Evolutionary conservation across 2,329 filamentous ascomycete species (phyloP).

Genomic region (Thielaviopsis ethacetica): DNA sequence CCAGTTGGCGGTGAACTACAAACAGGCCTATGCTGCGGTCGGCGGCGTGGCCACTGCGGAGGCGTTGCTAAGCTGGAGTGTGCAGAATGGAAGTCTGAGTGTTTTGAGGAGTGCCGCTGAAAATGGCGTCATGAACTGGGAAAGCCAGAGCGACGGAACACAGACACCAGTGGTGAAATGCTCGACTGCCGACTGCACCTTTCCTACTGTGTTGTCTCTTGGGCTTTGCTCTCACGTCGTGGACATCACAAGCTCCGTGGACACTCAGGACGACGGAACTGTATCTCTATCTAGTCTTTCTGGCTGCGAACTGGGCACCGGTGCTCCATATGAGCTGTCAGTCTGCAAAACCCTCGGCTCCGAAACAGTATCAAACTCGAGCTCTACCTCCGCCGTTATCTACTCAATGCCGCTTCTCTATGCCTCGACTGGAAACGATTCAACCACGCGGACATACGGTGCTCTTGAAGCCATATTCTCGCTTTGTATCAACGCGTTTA

Average conservation of each 20-base stretch:
- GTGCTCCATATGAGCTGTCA: constrained; percentile 2
- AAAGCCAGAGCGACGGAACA: background rate
- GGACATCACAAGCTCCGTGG: constrained; percentile 15
- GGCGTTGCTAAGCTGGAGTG: background rate
- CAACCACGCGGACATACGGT: constrained; percentile 11
- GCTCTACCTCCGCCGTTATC: constrained; percentile 13
- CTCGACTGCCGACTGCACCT: constrained; percentile 14
- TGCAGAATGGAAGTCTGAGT: background rate
- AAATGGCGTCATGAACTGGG: background rate
- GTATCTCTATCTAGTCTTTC: constrained; percentile 13
- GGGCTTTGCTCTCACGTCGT: constrained; percentile 15
- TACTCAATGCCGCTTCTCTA: constrained; percentile 18
- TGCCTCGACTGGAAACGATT: constrained; percentile 13
- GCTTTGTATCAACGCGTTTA: constrained; percentile 18
- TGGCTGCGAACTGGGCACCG: constrained; percentile 5
- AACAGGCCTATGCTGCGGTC: background rate
- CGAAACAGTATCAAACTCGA: constrained; percentile 14
- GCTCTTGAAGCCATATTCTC: constrained; percentile 18
- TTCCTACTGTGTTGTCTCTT: constrained; percentile 14
- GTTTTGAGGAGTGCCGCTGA: background rate
- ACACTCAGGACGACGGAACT: background rate
- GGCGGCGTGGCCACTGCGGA: background rate
- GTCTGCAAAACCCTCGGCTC: constrained; percentile 12
- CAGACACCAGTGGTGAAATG: constrained; percentile 1
- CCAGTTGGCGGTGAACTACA: constrained; percentile 9